Conservation (phyloP, 148 eudicot genomes). For the Chenopodium suecicum region DNA sequence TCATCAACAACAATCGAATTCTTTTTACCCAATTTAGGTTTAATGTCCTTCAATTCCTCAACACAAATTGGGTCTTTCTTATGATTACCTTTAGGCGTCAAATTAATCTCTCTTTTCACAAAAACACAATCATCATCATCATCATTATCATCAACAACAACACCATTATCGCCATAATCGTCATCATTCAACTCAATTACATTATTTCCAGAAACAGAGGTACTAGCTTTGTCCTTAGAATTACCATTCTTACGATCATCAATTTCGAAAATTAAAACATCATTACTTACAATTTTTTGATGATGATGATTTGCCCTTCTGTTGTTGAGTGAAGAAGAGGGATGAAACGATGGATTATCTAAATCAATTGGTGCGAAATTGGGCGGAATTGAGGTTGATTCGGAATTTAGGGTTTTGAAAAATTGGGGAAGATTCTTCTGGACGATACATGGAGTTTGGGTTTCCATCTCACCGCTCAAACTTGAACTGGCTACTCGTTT, state of each 20-base stretch:
- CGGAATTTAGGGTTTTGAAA: constrained; percentile 19
- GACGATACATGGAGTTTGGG: not conserved
- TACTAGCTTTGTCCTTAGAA: not conserved
- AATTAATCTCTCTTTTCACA: constrained; percentile 15
- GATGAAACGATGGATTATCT: not conserved
- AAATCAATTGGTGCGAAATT: not conserved
- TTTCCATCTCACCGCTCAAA: not conserved
- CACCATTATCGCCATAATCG: not conserved
- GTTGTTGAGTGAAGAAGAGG: not conserved
- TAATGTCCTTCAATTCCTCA: constrained; percentile 20
- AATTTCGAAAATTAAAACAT: not conserved
- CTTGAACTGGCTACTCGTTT: not conserved
- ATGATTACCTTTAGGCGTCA: constrained; percentile 18
- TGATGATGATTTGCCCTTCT: not conserved
- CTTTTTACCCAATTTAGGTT: constrained; percentile 6
- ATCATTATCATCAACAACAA: not conserved
- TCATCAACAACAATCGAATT: not conserved
- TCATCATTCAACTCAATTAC: constrained; percentile 19
- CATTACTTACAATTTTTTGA: not conserved
- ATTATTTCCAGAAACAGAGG: not conserved
- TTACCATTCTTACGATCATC: not conserved
- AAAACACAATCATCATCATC: constrained; percentile 35
- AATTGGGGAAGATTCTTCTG: not conserved
- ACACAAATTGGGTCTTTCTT: constrained; percentile 30
- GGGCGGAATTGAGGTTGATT: not conserved